These are phyloP conservation scores for Candida schatavii DNA, from an alignment of 805 yeast species.

Conservation along the genomic window DNA sequence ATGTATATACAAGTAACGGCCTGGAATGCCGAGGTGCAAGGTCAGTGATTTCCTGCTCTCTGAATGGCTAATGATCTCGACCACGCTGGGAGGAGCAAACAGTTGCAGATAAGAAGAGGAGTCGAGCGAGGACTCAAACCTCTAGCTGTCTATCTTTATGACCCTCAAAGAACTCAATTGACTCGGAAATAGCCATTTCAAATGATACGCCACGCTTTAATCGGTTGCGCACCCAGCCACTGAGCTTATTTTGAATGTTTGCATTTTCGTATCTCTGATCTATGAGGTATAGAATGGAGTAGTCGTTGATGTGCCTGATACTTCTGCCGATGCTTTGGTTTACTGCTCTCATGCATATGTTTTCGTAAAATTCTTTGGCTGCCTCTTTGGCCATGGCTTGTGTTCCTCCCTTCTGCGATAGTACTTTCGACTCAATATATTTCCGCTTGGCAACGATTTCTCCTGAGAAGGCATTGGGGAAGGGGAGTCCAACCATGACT, in stretches of 20 bases:
- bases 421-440: slow-evolving; percentile 55
- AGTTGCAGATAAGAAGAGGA: background rate
- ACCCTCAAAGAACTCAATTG: slow-evolving; percentile 24
- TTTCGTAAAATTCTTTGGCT: slow-evolving; percentile 66
- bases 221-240: slow-evolving; percentile 64
- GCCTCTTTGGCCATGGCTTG: slow-evolving; percentile 43
- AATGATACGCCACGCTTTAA: slow-evolving; percentile 9
- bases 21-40: too few species aligned
- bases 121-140: too few species aligned
- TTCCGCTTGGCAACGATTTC: slow-evolving; percentile 71
- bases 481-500: slow-evolving; percentile 84
- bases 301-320: slow-evolving; percentile 79
- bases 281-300: slow-evolving; percentile 68
- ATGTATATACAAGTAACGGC: too few species aligned
- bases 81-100: background rate
- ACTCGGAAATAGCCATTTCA: slow-evolving; percentile 17
- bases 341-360: slow-evolving; percentile 84
- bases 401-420: slow-evolving; percentile 48
- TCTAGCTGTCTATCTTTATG: background rate
- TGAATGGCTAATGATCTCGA: too few species aligned
- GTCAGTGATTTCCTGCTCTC: too few species aligned
- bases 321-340: slow-evolving; percentile 93
- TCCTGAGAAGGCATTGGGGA: slow-evolving; percentile 79
- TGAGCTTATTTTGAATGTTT: slow-evolving; percentile 55
- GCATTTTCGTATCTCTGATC: slow-evolving; percentile 57